Evolutionary conservation across 768 basidiomycete species (phyloP), one percentile per base, ranked within the genome.

Genomic region (Infundibulicybe gibba): DNA sequence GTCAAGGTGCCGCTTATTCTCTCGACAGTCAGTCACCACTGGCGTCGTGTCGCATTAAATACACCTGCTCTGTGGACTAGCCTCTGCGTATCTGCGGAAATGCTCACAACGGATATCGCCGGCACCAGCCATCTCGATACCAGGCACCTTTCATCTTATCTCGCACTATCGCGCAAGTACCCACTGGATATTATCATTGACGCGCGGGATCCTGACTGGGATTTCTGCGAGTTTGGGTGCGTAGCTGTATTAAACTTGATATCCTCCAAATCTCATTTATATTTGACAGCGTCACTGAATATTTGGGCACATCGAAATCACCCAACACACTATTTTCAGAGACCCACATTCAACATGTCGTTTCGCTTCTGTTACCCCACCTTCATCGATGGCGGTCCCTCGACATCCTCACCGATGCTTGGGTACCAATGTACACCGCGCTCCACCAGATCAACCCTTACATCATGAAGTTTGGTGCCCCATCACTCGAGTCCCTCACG

Each of bases 141-240:
- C 1, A 62, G 53, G 3, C 73, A 69, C 47, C 62, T 80, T 34
- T 52, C 53, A 6, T 56, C 66, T 5, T 77, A 69, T 56, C 66
- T 83, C 12, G 51, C 61, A 14, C 70, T 75, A 16, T 82, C 83
- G 3, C 62, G 68, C 14, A 69, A 66, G 21, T 69, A 69, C 51
- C 70, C 79, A 0, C 57, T 83, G 16, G 75, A 80, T 48, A 76
- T 85, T 45, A 66, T 79, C 38, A 74, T 83, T 39, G 79, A 82
- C 52, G 78, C 72, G 17, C 70, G 80, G 43, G 81, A 83, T 61
- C 70, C 71, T 4, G 70, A 76, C 16, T 83, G 80, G 79, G 74
- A 80, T 55, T 81, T 78, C 51, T 61, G 66, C 10, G 80, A 81
- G 52, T 61, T 68, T 31, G 75, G 72, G 79, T 80, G 49, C 15